phyloP scores from a whole-genome alignment of 805 yeast genomes.

The Nakazawaea ishiwadae region DNA sequence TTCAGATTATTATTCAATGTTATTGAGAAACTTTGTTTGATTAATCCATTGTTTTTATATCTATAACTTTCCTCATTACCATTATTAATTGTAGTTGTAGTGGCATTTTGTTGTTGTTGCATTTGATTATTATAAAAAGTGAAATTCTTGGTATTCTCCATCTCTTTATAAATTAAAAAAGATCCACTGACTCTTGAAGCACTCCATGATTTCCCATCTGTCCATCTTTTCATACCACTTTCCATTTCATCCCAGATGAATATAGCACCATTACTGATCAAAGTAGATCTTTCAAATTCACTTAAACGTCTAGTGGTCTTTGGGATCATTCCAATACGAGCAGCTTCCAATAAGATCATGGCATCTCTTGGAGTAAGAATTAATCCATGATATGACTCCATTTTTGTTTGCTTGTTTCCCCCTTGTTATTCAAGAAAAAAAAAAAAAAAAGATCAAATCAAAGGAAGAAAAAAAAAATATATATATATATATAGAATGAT shows the following conservation, averaged over 20 bases:
- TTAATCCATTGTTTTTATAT: slow-evolving; percentile 47
- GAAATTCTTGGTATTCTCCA: slow-evolving; percentile 31
- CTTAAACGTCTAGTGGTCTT: slow-evolving; percentile 55
- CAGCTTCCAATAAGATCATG: slow-evolving; percentile 59
- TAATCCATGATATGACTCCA: slow-evolving; percentile 61
- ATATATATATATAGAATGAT: too few species aligned
- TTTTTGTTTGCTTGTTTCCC: slow-evolving; percentile 13
- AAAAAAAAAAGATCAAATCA: not conserved
- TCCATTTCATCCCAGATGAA: slow-evolving; percentile 71
- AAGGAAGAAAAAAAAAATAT: too few species aligned
- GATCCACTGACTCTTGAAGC: slow-evolving; percentile 66
- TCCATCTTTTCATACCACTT: slow-evolving; percentile 74
- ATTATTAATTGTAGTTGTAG: not conserved
- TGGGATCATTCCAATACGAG: slow-evolving; percentile 51
- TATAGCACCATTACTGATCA: slow-evolving; percentile 54
- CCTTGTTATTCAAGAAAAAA: not conserved
- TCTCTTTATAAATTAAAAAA: slow-evolving; percentile 59
- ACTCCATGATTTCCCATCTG: slow-evolving; percentile 72
- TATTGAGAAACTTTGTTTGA: slow-evolving; percentile 62
- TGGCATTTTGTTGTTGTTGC: slow-evolving; percentile 5
- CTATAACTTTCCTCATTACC: slow-evolving; percentile 26
- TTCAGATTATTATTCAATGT: slow-evolving; percentile 48
- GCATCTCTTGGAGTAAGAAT: slow-evolving; percentile 59
- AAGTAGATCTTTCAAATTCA: slow-evolving; percentile 43
- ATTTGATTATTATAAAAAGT: slow-evolving; percentile 1